Conservation (phyloP, 2,329 filamentous ascomycete genomes). For the Aspergillus sp. region DNA sequence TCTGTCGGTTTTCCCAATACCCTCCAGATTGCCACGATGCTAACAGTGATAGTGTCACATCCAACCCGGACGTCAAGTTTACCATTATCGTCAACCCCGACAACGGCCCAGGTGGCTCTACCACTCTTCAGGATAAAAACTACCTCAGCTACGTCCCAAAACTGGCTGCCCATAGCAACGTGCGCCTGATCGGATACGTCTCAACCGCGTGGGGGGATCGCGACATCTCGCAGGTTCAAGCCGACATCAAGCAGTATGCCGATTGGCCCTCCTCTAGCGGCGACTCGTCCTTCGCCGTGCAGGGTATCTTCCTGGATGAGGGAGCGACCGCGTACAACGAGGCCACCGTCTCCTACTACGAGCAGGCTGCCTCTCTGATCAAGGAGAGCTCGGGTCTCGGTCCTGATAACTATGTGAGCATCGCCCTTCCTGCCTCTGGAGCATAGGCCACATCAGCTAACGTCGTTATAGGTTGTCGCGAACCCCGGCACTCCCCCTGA, state of each 20-base stretch:
- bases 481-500: conserved; percentile 14
- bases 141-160: conserved; percentile 7
- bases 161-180: background rate
- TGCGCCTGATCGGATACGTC: background rate
- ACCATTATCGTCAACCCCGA: conserved; percentile 22
- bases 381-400: conserved; percentile 6
- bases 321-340: conserved; percentile 4
- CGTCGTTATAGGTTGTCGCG: conserved; percentile 5
- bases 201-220: background rate
- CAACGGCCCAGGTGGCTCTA: conserved; percentile 14
- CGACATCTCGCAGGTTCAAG: conserved; percentile 1
- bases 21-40: background rate
- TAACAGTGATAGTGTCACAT: background rate
- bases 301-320: conserved; percentile 15
- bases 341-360: conserved; percentile 1
- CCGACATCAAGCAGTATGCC: conserved; percentile 11
- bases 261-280: conserved; percentile 8
- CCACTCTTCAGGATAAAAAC: conserved; percentile 7
- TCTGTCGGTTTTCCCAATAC: background rate
- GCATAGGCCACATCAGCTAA: background rate
- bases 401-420: conserved; percentile 6
- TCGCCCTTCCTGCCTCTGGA: background rate
- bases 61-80: conserved; percentile 18
- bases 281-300: conserved; percentile 8
- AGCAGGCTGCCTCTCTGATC: background rate